phyloP scores from a whole-genome alignment of 345 rosid species.

The Gossypium longicalyx region DNA sequence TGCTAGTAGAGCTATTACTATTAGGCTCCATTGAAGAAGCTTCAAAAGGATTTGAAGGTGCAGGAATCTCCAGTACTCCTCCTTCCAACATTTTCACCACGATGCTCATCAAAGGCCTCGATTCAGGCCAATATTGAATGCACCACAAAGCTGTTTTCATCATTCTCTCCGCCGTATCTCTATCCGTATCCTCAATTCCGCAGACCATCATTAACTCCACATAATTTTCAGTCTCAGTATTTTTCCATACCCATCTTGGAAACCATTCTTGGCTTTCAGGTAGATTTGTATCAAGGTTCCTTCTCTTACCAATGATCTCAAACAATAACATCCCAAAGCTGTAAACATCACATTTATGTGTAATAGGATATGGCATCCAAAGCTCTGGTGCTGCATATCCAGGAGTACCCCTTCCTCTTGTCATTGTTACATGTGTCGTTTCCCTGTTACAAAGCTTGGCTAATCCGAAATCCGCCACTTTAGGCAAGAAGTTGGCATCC shows the following conservation, averaged over 20 bases:
- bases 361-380: conserved; percentile 18
- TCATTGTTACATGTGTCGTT: conserved; percentile 6
- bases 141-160: conserved; percentile 27
- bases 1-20: background rate
- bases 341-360: conserved; percentile 25
- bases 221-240: conserved; percentile 3
- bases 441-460: conserved; percentile 46
- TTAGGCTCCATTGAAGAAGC: background rate
- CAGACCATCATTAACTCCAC: conserved; percentile 8
- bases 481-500: conserved; percentile 44
- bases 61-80: conserved; percentile 20
- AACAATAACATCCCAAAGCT: conserved; percentile 27
- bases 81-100: conserved; percentile 42
- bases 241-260: conserved; percentile 20
- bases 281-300: background rate
- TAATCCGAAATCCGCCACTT: conserved; percentile 54
- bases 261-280: conserved; percentile 25
- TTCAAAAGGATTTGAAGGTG: conserved; percentile 12
- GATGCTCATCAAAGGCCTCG: conserved; percentile 32
- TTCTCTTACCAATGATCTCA: conserved; percentile 21
- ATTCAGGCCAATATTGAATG: conserved; percentile 28
- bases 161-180: conserved; percentile 28
- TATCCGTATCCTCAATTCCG: conserved; percentile 23
- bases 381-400: conserved; percentile 27
- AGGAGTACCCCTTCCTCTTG: conserved; percentile 23